Percentiles rank a stretch among this genome's conserved stretches.
These are phyloP conservation scores for Bertia moriformis DNA, from an alignment of 2,329 filamentous ascomycete species.

Conservation along the genomic window DNA sequence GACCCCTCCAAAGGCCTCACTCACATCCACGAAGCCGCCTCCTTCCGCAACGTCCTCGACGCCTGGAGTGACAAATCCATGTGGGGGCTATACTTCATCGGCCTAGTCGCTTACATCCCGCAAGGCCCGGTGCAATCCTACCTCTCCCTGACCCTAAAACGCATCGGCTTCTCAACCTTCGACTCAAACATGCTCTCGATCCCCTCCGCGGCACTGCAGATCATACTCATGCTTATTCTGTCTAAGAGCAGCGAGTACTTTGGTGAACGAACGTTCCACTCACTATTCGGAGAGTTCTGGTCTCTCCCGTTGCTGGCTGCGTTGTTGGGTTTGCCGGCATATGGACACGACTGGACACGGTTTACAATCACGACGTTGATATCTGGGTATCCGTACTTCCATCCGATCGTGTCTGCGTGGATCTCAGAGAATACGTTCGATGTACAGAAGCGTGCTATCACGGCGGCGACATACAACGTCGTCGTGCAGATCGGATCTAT, in stretches of 20 bases:
- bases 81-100: slow-evolving; percentile 33
- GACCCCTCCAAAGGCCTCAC: slow-evolving; percentile 37
- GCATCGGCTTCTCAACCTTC: slow-evolving; percentile 41
- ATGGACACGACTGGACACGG: slow-evolving; percentile 31
- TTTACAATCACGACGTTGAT: slow-evolving; percentile 35
- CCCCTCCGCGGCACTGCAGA: slow-evolving; percentile 38
- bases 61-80: slow-evolving; percentile 29
- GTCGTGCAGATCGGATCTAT: slow-evolving; percentile 29
- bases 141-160: slow-evolving; percentile 38
- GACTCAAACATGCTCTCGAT: slow-evolving; percentile 49
- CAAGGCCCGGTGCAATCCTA: slow-evolving; percentile 30
- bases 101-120: slow-evolving; percentile 31
- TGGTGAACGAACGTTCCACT: slow-evolving; percentile 36
- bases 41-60: slow-evolving; percentile 22
- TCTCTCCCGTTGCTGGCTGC: slow-evolving; percentile 33
- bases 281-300: slow-evolving; percentile 35
- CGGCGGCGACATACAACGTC: slow-evolving; percentile 30
- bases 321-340: slow-evolving; percentile 29
- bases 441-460: slow-evolving; percentile 31
- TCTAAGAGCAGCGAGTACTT: slow-evolving; percentile 39
- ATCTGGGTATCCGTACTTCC: slow-evolving; percentile 29
- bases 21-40: slow-evolving; percentile 24
- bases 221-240: slow-evolving; percentile 34
- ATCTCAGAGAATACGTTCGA: slow-evolving; percentile 32
- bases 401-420: slow-evolving; percentile 34